These are phyloP conservation scores for Claviceps fusiformis DNA, from an alignment of 2,329 filamentous ascomycete species.

Conservation along the genomic window DNA sequence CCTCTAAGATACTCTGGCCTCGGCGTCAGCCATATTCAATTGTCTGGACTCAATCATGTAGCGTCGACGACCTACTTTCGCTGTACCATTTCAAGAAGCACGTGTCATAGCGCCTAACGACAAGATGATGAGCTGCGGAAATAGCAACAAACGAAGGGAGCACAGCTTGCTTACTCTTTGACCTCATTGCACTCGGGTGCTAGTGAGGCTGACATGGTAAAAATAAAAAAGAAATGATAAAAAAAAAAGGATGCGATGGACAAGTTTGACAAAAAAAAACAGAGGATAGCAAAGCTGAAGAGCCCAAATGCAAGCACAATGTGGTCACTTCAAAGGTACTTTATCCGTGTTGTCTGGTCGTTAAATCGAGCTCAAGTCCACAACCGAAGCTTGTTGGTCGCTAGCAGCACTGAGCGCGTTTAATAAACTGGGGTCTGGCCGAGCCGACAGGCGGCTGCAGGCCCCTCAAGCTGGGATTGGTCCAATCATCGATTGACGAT, in stretches of 20 bases:
- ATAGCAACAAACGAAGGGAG: neutral
- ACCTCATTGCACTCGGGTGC: constrained; percentile 90
- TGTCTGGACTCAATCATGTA: neutral
- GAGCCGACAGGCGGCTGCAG: no score
- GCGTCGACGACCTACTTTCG: constrained; percentile 55
- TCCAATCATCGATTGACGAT: no score
- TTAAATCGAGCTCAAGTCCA: neutral
- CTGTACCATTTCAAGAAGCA: constrained; percentile 99
- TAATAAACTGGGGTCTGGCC: no score
- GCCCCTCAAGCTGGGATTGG: no score
- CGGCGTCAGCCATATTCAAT: neutral
- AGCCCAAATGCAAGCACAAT: neutral
- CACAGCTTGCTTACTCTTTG: constrained; percentile 59
- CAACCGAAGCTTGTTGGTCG: neutral
- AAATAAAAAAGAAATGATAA: neutral
- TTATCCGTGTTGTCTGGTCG: no score
- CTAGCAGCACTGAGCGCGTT: no score
- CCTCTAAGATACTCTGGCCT: constrained; percentile 74
- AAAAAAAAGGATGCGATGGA: neutral
- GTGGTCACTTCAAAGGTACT: neutral
- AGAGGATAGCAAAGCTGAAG: neutral
- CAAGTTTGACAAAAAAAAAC: neutral
- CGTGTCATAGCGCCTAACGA: constrained; percentile 71
- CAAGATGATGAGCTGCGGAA: neutral
- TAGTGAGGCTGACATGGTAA: constrained; percentile 70